These are phyloP conservation scores for Pisolithus sp. DNA, from an alignment of 768 basidiomycete genomes.

Conservation along the genomic window DNA sequence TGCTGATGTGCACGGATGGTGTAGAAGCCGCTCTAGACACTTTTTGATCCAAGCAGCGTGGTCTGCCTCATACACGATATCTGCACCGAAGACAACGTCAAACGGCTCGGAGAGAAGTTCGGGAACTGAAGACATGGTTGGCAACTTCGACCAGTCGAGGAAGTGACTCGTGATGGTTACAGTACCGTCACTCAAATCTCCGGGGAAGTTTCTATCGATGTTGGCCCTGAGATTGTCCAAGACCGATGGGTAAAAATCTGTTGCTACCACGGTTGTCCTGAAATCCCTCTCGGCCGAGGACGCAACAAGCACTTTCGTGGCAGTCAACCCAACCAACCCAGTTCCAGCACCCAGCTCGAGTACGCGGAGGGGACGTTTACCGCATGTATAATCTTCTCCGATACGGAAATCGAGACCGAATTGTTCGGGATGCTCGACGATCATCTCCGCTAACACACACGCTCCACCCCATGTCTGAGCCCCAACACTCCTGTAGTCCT, in stretches of 20 bases:
- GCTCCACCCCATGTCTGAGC: conserved; percentile 89
- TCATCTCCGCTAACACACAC: conserved; percentile 71
- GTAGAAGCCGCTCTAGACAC: conserved; percentile 35
- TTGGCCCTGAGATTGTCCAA: conserved; percentile 44
- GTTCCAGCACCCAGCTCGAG: conserved; percentile 57
- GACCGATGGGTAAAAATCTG: conserved; percentile 45
- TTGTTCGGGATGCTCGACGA: conserved; percentile 47
- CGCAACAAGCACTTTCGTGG: conserved; percentile 27
- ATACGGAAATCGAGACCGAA: conserved; percentile 37
- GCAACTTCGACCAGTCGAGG: conserved; percentile 37
- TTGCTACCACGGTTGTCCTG: conserved; percentile 30
- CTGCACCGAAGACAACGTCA: conserved; percentile 48
- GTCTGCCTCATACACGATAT: conserved; percentile 46
- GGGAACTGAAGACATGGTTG: conserved; percentile 7
- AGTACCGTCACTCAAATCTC: background rate
- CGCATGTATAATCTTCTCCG: background rate
- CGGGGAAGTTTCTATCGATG: conserved; percentile 31
- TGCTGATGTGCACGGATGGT: conserved; percentile 7
- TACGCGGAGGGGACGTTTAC: conserved; percentile 26
- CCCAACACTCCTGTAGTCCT: conserved; percentile 68
- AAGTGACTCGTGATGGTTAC: conserved; percentile 20
- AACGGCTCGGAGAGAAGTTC: conserved; percentile 31
- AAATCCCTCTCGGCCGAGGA: background rate
- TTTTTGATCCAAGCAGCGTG: conserved; percentile 43
- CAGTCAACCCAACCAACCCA: conserved; percentile 42